A percentile compares a stretch with the other conserved stretches of the same genome.
phyloP scores from a whole-genome alignment of 768 basidiomycete genomes.

The Clavaria fumosa region DNA sequence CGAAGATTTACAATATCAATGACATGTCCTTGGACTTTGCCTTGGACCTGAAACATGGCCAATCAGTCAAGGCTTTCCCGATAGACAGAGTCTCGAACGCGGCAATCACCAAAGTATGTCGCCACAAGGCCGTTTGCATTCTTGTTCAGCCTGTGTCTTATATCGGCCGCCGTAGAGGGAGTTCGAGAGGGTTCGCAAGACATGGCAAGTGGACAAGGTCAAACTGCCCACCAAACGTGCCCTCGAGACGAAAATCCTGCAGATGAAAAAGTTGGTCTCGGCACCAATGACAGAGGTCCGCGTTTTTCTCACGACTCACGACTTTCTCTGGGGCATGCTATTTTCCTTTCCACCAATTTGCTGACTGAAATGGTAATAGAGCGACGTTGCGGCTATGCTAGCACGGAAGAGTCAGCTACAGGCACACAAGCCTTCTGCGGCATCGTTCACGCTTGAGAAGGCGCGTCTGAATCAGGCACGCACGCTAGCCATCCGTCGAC shows the following conservation, averaged over 20 bases:
- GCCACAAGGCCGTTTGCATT: constrained; percentile 37
- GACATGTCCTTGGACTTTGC: constrained; percentile 46
- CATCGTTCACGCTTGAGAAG: constrained; percentile 37
- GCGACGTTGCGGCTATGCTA: constrained; percentile 69
- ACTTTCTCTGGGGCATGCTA: constrained; percentile 3
- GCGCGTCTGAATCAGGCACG: constrained; percentile 56
- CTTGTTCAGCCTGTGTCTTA: constrained; percentile 20
- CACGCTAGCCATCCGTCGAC: constrained; percentile 58
- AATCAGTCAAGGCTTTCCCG: constrained; percentile 37
- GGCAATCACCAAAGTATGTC: too few species aligned
- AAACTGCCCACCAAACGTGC: constrained; percentile 53
- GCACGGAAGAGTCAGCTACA: constrained; percentile 42
- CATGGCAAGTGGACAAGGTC: constrained; percentile 34
- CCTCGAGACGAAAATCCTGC: constrained; percentile 47
- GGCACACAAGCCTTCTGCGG: constrained; percentile 15
- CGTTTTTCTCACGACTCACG: constrained; percentile 1
- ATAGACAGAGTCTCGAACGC: constrained; percentile 88
- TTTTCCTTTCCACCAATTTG: constrained; percentile 8
- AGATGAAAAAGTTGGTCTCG: constrained; percentile 40
- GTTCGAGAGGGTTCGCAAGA: constrained; percentile 41
- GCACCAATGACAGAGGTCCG: constrained; percentile 71
- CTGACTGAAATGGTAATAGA: constrained; percentile 26
- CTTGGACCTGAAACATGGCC: constrained; percentile 68
- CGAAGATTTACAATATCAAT: constrained; percentile 62
- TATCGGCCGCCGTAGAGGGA: constrained; percentile 38